These are phyloP conservation scores for Trametes polyzona DNA, from an alignment of 1,284 basidiomycete genomes.

Conservation along the genomic window DNA sequence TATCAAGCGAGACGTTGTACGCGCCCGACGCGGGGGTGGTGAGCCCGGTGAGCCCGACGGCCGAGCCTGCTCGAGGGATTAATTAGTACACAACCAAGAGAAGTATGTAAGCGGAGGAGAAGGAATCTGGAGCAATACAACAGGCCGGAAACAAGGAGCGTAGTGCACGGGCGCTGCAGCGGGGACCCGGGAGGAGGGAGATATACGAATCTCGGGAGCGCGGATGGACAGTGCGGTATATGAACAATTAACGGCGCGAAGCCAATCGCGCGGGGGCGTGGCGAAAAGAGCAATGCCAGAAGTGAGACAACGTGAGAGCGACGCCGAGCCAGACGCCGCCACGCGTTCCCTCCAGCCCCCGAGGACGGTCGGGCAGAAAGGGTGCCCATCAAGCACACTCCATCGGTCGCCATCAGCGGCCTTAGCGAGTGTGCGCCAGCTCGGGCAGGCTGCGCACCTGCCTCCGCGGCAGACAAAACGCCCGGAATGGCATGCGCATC, in stretches of 20 bases:
- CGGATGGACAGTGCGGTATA: not conserved
- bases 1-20: slow-evolving; percentile 65
- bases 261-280: not conserved
- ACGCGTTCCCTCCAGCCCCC: slow-evolving; percentile 8
- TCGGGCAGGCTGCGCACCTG: slow-evolving; percentile 8
- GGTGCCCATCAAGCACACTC: slow-evolving; percentile 13
- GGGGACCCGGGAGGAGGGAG: slow-evolving; percentile 8
- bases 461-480: not conserved
- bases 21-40: slow-evolving; percentile 55
- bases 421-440: slow-evolving; percentile 8
- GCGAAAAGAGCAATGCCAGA: slow-evolving; percentile 10
- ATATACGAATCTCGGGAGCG: slow-evolving; percentile 12
- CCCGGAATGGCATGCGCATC: slow-evolving; percentile 13
- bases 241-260: too few species aligned
- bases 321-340: slow-evolving; percentile 2
- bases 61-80: slow-evolving; percentile 47
- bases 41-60: slow-evolving; percentile 59
- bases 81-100: not conserved
- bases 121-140: not conserved
- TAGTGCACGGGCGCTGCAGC: not conserved
- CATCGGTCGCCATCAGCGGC: slow-evolving; percentile 21
- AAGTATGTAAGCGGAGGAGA: not conserved
- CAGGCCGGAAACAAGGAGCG: slow-evolving; percentile 5
- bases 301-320: slow-evolving; percentile 17
- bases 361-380: not conserved